Evolutionary conservation across 495 filamentous ascomycete species (phyloP), one percentile per base, ranked within the genome.

Genomic region (Antarctomyces pellizariae): DNA sequence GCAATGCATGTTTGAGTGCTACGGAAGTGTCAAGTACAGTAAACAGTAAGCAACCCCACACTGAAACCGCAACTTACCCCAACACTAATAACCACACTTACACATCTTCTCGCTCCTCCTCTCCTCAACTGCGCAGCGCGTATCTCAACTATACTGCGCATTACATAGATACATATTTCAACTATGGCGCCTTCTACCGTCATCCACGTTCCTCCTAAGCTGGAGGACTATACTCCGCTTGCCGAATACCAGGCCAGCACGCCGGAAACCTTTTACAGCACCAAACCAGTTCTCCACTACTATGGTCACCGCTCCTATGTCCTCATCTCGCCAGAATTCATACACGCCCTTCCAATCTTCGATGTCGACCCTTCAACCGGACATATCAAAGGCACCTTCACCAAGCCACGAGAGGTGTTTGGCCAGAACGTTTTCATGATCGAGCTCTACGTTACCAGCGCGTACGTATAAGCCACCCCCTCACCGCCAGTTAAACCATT

Each of bases 201-300:
- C 11, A 51, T 72, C 11, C 50, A 43, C 24, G 32, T 36, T 2
- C 26, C 56, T 4, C 74, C 71, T 1, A 40, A 52, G 4, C 34
- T 53, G 5, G 48, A 49, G 15, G 54, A 54, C 39, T 93, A 79
- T 56, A 74, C 65, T 14, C 57, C 69, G 6, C 62, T 97, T 23
- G 53, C 62, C 10, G 68, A 73, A 30, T 77, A 91, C 49, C 78
- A 90, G 44, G 67, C 72, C 15, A 68, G 71, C 33, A 97, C 86
- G 5, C 86, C 86, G 0, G 47, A 54, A 26, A 80, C 71, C 16
- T 97, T 95, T 60, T 72, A 69, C 48, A 59, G 60, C 41, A 72
- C 65, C 6, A 75, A 71, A 30, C 67, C 83, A 7, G 61, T 97
- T 17, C 66, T 95, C 0, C 61, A 93, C 54, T 72, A 71, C 49